A percentile compares a stretch with the other conserved stretches of the same genome.
These are phyloP conservation scores for Lodderomyces parapsilosis DNA, from an alignment of 1,139 yeast species.

Conservation along the genomic window DNA sequence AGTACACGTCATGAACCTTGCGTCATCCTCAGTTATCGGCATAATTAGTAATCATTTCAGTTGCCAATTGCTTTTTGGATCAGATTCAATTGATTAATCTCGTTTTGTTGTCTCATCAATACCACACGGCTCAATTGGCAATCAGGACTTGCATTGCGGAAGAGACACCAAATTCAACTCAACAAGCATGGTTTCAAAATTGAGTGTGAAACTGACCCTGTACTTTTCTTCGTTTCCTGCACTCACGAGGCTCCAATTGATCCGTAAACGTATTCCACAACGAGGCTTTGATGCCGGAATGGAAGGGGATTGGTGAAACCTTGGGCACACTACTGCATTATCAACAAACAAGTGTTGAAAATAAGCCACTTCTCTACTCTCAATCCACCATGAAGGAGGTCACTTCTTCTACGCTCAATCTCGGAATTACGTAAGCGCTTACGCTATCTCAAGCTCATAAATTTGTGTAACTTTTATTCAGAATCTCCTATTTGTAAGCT, in stretches of 20 bases:
- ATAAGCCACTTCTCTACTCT: neutral
- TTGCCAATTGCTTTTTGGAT: neutral
- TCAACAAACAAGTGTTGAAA: too few species aligned
- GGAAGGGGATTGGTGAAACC: neutral
- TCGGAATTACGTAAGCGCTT: conserved; percentile 2
- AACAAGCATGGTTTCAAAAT: neutral
- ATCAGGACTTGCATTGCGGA: too few species aligned
- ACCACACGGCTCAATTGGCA: too few species aligned
- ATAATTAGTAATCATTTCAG: neutral
- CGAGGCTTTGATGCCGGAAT: neutral
- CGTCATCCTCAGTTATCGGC: neutral
- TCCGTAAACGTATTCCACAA: neutral
- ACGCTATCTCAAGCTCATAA: neutral
- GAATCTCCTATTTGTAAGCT: too few species aligned
- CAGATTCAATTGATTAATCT: too few species aligned
- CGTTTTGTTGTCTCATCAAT: too few species aligned
- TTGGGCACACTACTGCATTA: too few species aligned
- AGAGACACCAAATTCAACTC: too few species aligned
- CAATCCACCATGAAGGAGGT: neutral
- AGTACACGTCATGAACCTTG: neutral
- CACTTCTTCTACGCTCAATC: neutral
- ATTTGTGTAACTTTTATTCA: neutral
- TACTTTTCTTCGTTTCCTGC: neutral
- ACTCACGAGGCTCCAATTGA: neutral
- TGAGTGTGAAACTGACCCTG: too few species aligned